A percentile compares a stretch with the other conserved stretches of the same genome.
phyloP scores from a whole-genome alignment of 306 rosid species.

The Trichosanthes cucumerina region DNA sequence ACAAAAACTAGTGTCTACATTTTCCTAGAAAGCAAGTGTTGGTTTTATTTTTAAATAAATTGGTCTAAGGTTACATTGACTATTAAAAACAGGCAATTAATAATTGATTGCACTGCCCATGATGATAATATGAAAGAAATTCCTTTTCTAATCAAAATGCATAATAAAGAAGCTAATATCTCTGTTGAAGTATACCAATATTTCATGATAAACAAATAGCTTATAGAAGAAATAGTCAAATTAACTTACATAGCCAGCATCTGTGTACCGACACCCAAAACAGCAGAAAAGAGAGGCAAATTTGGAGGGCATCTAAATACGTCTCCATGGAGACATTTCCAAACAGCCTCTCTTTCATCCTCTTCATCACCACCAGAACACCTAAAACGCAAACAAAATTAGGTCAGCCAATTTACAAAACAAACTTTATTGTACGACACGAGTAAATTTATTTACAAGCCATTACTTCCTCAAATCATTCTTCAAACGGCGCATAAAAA shows the following conservation, averaged over 20 bases:
- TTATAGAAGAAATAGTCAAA: constrained; percentile 16
- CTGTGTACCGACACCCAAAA: constrained; percentile 78
- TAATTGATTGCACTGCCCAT: neutral
- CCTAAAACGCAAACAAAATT: constrained; percentile 26
- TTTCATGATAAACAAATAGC: neutral
- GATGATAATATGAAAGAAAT: neutral
- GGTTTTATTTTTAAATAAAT: neutral
- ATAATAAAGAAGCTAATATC: neutral
- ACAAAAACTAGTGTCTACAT: neutral
- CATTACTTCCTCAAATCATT: constrained; percentile 66
- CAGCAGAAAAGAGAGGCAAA: constrained; percentile 54
- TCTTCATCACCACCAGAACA: constrained; percentile 43
- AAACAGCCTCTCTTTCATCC: constrained; percentile 73
- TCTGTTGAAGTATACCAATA: neutral
- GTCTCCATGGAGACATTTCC: constrained; percentile 71
- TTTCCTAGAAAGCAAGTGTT: neutral
- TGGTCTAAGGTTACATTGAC: neutral
- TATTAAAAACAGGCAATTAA: neutral
- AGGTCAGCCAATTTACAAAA: constrained; percentile 14
- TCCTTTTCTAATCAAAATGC: neutral
- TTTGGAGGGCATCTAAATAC: constrained; percentile 65
- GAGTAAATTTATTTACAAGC: constrained; percentile 8
- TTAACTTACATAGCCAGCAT: constrained; percentile 65
- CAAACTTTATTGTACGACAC: neutral
- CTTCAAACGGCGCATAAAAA: constrained; percentile 56